Percentiles rank a stretch among this genome's conserved stretches.
These are phyloP conservation scores for Esteya vermicola DNA, from an alignment of 2,329 filamentous ascomycete genomes.

Conservation along the genomic window DNA sequence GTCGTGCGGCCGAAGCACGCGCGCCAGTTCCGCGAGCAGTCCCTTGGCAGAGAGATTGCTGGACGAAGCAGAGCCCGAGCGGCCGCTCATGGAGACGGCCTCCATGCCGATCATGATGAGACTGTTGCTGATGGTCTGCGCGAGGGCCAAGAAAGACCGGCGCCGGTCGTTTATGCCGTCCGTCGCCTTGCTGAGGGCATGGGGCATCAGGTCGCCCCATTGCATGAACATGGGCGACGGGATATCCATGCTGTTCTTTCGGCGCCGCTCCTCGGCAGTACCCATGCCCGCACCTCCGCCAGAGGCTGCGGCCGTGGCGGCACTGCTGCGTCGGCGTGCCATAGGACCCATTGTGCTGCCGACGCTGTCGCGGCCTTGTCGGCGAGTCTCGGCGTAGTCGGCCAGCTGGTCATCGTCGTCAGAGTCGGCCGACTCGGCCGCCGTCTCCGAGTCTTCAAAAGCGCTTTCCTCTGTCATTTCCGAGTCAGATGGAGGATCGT, in stretches of 20 bases:
- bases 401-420: slow-evolving; percentile 2
- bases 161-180: slow-evolving; percentile 9
- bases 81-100: neutral
- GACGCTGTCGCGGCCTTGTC: neutral
- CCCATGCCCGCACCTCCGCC: neutral
- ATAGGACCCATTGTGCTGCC: neutral
- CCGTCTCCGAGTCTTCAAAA: slow-evolving; percentile 7
- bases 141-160: slow-evolving; percentile 8
- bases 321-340: neutral
- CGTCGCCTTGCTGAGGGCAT: slow-evolving; percentile 7
- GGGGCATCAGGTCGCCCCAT: slow-evolving; percentile 7
- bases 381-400: neutral
- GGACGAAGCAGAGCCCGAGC: neutral
- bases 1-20: slow-evolving; percentile 11
- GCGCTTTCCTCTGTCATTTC: slow-evolving; percentile 5
- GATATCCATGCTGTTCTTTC: neutral
- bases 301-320: neutral
- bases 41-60: slow-evolving; percentile 6
- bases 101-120: slow-evolving; percentile 5
- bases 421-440: slow-evolving; percentile 4
- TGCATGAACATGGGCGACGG: slow-evolving; percentile 6
- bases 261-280: neutral
- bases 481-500: slow-evolving; percentile 5
- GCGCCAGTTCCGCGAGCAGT: slow-evolving; percentile 8
- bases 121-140: slow-evolving; percentile 7